A percentile compares a stretch with the other conserved stretches of the same genome.
Evolutionary conservation across 768 basidiomycete genomes (phyloP).

Genomic region (Leccinellum rugosiceps): DNA sequence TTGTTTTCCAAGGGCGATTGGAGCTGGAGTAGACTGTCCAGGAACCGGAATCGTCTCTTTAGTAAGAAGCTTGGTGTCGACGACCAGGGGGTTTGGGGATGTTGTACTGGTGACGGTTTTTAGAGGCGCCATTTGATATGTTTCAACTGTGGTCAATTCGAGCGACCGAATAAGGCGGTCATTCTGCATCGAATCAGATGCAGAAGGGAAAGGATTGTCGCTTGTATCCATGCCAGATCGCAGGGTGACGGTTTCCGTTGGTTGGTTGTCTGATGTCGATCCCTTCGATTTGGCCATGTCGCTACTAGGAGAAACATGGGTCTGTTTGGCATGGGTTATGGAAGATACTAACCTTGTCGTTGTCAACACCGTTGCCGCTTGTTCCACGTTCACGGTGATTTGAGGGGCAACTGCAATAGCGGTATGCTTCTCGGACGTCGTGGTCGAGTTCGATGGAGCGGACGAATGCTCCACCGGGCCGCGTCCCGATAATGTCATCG

Average conservation of each 20-base stretch:
- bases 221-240: neutral
- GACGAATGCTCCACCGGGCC: neutral
- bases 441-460: neutral
- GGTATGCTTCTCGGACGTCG: neutral
- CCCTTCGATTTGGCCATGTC: neutral
- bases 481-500: neutral
- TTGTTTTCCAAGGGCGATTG: neutral
- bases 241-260: neutral
- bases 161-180: neutral
- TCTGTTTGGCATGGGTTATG: neutral
- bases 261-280: neutral
- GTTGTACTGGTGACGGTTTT: neutral
- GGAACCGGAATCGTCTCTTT: neutral
- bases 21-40: neutral
- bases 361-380: neutral
- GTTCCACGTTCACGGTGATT: neutral
- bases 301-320: neutral
- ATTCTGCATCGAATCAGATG: neutral
- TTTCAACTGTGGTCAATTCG: neutral
- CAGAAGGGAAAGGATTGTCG: neutral
- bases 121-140: neutral
- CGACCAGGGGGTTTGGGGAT: neutral
- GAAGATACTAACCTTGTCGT: neutral
- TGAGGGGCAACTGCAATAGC: neutral
- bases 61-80: neutral